Base-by-base conservation (phyloP, 2,329 filamentous ascomycete species). In the Ophiocordyceps camponoti-leonardi region DNA sequence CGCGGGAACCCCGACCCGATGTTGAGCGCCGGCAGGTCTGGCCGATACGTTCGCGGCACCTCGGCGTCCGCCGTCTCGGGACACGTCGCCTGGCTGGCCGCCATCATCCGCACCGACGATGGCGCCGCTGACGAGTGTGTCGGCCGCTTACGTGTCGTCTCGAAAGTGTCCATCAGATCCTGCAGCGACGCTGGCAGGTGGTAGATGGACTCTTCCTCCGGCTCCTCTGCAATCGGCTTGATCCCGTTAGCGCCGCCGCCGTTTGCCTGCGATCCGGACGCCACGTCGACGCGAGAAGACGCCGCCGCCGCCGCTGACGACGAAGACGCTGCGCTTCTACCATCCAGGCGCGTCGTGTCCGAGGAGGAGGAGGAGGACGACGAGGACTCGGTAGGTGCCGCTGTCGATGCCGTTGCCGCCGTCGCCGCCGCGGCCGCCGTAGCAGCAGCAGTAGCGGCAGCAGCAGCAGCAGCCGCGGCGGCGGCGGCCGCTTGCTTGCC, bases 151-250 rank as follows among this genome's bases (percentile, higher is more conserved):
- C 85, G 90, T 2, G 84, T 85, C 14, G 79, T 73, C 61, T 96
- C 88, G 57, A 88, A 95, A 0, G 88, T 87, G 48, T 94, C 86
- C 18, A 96, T 77, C 31, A 98, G 71, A 59, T 98, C 92, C 56
- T 87, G 84, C 45, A 98, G 67, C 28, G 84, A 86, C 7, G 87
- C 77, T 4, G 92, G 92, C 35, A 98, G 75, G 61, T 96, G 88
- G 61, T 90, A 98, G 54, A 95, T 83, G 13, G 84, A 92, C 63
- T 95, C 85, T 49, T 86, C 81, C 53, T 74, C 69, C 42, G 64
- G 45, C 30, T 56, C 57, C 49, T 70, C 64, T 26, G 63, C 58
- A 44, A 60, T 58, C 7, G 63, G 53, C 56, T 71, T 73, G 55
- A 68, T 60, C 13, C 71, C 72, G 51, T 78, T 77, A 13, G 67